Percentiles rank a stretch among this genome's conserved stretches.
These are phyloP conservation scores for Oryza brachyantha DNA, from an alignment of 176 grass and related monocot genomes.

Conservation along the genomic window DNA sequence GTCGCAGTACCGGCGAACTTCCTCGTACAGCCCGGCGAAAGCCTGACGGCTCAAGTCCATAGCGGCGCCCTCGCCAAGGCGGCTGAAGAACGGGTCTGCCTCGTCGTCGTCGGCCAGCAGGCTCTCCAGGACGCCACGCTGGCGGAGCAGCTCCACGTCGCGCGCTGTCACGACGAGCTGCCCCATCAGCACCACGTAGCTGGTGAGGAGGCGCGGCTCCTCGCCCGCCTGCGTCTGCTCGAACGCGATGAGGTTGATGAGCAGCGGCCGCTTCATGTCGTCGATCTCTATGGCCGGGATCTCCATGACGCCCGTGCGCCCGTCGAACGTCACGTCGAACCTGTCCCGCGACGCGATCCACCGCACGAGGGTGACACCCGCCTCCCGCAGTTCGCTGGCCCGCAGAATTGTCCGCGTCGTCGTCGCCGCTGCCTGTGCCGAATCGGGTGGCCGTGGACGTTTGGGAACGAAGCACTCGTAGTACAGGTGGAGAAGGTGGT, in stretches of 20 bases:
- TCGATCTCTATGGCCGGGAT: neutral
- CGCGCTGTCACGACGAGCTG: neutral
- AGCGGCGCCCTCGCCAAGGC: neutral
- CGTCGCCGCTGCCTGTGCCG: too few relatives aligned
- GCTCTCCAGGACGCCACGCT: neutral
- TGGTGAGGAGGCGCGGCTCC: neutral
- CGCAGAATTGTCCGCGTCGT: neutral
- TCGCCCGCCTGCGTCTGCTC: neutral
- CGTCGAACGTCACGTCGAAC: neutral
- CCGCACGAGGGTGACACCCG: neutral
- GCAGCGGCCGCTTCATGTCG: neutral
- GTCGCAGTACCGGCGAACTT: constrained; percentile 19
- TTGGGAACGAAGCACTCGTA: neutral
- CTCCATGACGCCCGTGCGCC: neutral
- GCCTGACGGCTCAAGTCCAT: neutral
- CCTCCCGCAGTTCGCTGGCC: neutral
- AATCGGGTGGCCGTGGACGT: too few relatives aligned
- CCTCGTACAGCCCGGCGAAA: neutral
- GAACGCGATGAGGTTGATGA: neutral
- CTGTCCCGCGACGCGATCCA: neutral
- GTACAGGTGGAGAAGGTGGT: constrained; percentile 3
- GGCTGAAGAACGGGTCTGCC: neutral
- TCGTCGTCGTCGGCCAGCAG: neutral
- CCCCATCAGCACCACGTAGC: constrained; percentile 6
- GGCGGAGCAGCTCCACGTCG: neutral